Base-by-base conservation (phyloP, 148 eudicot species). In the Vaccinium myrtillus region DNA sequence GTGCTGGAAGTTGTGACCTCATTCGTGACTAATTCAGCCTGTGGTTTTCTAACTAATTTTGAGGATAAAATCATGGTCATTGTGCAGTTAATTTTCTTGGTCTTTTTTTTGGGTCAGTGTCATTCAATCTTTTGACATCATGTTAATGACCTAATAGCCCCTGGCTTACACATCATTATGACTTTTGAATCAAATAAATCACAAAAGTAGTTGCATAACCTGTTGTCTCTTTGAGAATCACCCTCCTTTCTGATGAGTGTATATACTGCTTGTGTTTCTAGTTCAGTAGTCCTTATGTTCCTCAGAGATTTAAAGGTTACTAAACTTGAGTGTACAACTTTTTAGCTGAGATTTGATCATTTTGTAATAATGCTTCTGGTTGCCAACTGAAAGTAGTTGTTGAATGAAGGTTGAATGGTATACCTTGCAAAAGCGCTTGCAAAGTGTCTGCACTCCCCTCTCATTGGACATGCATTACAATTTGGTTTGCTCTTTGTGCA, bases 361-460 rank as follows among this genome's bases (percentile, higher is more conserved):
- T 51, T n/a, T 46, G 58, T 46, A n/a, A 63, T 81, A 67, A 18
- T 65, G 55, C 21, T 56, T n/a, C 55, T 81, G 75, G 21, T 81
- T 48, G n/a, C 25, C 51, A 43, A 11, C 19, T 51, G 49, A 39
- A 36, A 80, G 54, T 39, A 50, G 18, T 61, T 36, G 30, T 27
- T 49, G 56, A 59, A 15, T 1, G 43, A 27, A 32, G 21, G 27
- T 53, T 59, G 49, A 49, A 50, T 74, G 8, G 19, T 84, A 73
- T 84, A 93, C 96, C 96, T 93, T 81, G 96, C 94, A 86, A 91
- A 93, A 82, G 94, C 94, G 70, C 96, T 93, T 16, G 96, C 96
- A 65, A 92, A 93, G 87, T 93, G 96, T 86, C 94, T 88, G 90
- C 96, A 93, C 82, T 92, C 93, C 63, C 88, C 96, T 87, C 94